Evolutionary conservation across 1,284 basidiomycete genomes (phyloP).

Genomic region (Entoloma clypeatum): DNA sequence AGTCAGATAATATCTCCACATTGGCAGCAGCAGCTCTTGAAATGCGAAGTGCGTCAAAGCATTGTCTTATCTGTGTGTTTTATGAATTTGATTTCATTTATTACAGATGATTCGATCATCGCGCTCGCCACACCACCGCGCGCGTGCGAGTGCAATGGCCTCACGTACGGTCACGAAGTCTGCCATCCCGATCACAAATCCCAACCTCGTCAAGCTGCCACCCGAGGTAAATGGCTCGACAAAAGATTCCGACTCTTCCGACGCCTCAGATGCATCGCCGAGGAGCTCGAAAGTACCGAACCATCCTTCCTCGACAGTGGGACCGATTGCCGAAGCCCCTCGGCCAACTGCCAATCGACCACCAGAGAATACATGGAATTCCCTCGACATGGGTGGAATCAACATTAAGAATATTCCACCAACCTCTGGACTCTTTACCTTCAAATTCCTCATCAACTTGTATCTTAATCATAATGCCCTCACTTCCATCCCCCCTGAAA

Average conservation of each 20-base stretch:
- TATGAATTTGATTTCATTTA: slow-evolving; percentile 16
- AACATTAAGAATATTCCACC: slow-evolving; percentile 87
- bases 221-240: slow-evolving; percentile 36
- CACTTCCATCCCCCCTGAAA: slow-evolving; percentile 76
- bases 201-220: slow-evolving; percentile 56
- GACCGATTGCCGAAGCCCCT: slow-evolving; percentile 60
- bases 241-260: slow-evolving; percentile 35
- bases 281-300: slow-evolving; percentile 38
- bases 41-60: slow-evolving; percentile 61
- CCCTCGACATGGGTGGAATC: slow-evolving; percentile 95
- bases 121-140: slow-evolving; percentile 75
- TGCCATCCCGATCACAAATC: slow-evolving; percentile 81
- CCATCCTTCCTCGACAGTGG: slow-evolving; percentile 71
- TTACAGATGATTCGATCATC: slow-evolving; percentile 70
- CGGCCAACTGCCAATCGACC: slow-evolving; percentile 56
- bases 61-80: slow-evolving; percentile 10
- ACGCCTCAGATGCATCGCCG: slow-evolving; percentile 35
- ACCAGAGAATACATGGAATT: slow-evolving; percentile 80
- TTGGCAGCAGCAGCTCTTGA: slow-evolving; percentile 79
- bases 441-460: slow-evolving; percentile 88
- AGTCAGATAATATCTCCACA: slow-evolving; percentile 66
- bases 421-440: slow-evolving; percentile 85
- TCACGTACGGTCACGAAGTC: slow-evolving; percentile 74
- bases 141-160: slow-evolving; percentile 75
- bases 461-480: slow-evolving; percentile 98